phyloP scores from a whole-genome alignment of 1,284 basidiomycete genomes.

The Cryptococcus amylolentus region DNA sequence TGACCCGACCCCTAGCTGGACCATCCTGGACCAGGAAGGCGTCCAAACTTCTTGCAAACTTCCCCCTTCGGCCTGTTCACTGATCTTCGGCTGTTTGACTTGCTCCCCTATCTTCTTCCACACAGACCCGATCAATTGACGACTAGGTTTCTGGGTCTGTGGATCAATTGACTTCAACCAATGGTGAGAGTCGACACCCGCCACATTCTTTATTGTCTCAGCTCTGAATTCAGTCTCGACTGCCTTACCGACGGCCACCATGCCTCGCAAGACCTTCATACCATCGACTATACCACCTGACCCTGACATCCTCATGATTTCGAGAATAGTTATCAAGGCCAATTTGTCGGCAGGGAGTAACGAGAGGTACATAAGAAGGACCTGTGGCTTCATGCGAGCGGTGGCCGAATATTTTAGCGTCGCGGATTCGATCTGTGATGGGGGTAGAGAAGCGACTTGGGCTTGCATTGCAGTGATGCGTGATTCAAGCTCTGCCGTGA shows the following conservation, averaged over 20 bases:
- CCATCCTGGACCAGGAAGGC: slow-evolving; percentile 73
- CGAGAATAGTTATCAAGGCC: slow-evolving; percentile 84
- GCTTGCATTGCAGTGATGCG: slow-evolving; percentile 59
- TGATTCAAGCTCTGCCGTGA: slow-evolving; percentile 57
- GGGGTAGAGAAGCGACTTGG: slow-evolving; percentile 42
- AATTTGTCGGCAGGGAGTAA: slow-evolving; percentile 75
- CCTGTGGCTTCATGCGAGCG: slow-evolving; percentile 25
- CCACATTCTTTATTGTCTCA: slow-evolving; percentile 65
- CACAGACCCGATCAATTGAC: slow-evolving; percentile 22
- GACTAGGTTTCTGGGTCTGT: slow-evolving; percentile 32
- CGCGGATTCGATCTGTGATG: slow-evolving; percentile 7
- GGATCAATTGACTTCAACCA: slow-evolving; percentile 39
- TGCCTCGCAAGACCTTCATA: slow-evolving; percentile 83
- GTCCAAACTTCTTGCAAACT: slow-evolving; percentile 65
- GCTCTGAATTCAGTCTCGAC: slow-evolving; percentile 86
- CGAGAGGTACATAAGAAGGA: slow-evolving; percentile 59
- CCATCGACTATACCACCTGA: slow-evolving; percentile 74
- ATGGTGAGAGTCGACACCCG: slow-evolving; percentile 35
- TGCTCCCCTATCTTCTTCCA: slow-evolving; percentile 52
- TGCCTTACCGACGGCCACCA: slow-evolving; percentile 77
- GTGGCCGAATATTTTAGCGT: slow-evolving; percentile 16
- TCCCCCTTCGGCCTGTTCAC: background rate
- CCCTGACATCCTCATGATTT: slow-evolving; percentile 80
- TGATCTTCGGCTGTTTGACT: slow-evolving; percentile 53
- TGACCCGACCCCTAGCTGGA: slow-evolving; percentile 75